phyloP scores from a whole-genome alignment of 75 land plant species.

The Larix kaempferi region DNA sequence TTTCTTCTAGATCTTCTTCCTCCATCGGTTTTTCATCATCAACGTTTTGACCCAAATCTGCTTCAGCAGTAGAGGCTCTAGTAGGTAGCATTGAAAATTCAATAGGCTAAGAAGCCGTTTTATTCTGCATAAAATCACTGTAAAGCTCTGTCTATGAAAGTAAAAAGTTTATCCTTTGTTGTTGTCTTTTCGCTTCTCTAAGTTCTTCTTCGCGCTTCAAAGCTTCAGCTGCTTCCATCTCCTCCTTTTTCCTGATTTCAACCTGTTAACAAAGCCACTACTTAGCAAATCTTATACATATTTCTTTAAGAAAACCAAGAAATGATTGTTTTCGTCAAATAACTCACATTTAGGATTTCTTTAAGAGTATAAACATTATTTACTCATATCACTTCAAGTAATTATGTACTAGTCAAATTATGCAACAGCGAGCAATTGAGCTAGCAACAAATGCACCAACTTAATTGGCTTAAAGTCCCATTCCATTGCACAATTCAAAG shows the following conservation, averaged over 20 bases:
- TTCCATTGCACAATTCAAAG: too few species aligned
- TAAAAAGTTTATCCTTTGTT: slow-evolving; percentile 89
- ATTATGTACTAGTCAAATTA: too few species aligned
- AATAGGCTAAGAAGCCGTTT: slow-evolving; percentile 42
- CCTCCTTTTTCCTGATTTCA: slow-evolving; percentile 86
- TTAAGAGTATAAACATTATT: too few species aligned
- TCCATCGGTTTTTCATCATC: slow-evolving; percentile 23
- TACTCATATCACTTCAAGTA: too few species aligned
- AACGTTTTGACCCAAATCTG: slow-evolving; percentile 6
- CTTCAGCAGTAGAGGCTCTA: slow-evolving; percentile 20
- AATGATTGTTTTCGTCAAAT: too few species aligned
- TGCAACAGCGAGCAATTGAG: too few species aligned
- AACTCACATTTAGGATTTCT: too few species aligned
- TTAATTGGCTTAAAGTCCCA: too few species aligned
- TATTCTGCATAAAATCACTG: slow-evolving; percentile 98
- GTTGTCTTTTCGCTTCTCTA: slow-evolving; percentile 88
- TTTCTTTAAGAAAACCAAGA: too few species aligned
- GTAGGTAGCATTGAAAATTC: slow-evolving; percentile 19
- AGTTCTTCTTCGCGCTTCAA: slow-evolving; percentile 93
- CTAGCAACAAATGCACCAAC: too few species aligned
- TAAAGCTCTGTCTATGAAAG: slow-evolving; percentile 91
- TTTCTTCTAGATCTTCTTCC: slow-evolving; percentile 85
- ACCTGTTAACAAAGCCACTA: slow-evolving; percentile 42
- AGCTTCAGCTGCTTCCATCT: slow-evolving; percentile 98
- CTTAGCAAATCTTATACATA: too few species aligned